Percentiles rank a stretch among this genome's conserved stretches.
Evolutionary conservation across 2,329 filamentous ascomycete genomes (phyloP).

Genomic region (Colletotrichum spinosum): DNA sequence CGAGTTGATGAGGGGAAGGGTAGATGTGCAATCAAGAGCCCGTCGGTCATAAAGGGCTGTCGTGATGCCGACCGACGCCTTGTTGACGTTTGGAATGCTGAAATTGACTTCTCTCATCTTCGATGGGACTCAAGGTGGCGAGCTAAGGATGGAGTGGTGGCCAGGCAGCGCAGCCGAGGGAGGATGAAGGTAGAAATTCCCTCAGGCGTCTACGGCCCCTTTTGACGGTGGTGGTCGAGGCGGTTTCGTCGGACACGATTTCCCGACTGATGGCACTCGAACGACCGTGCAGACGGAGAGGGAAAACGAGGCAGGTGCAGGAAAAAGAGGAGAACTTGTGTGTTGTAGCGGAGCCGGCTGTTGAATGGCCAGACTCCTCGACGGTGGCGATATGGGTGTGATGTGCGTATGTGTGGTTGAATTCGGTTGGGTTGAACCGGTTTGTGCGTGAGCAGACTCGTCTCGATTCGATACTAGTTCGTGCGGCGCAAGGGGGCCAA

Average conservation of each 20-base stretch:
- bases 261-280: slow-evolving; percentile 23
- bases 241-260: slow-evolving; percentile 21
- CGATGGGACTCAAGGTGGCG: slow-evolving; percentile 41
- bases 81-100: slow-evolving; percentile 99
- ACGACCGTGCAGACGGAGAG: slow-evolving; percentile 11
- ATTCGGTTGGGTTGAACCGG: slow-evolving; percentile 29
- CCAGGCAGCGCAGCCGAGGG: slow-evolving; percentile 35
- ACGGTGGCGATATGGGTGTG: slow-evolving; percentile 32
- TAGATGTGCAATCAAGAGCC: slow-evolving; percentile 98
- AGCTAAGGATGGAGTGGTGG: slow-evolving; percentile 6
- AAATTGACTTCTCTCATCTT: slow-evolving; percentile 99
- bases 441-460: slow-evolving; percentile 37
- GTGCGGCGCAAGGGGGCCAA: slow-evolving; percentile 25
- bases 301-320: not conserved
- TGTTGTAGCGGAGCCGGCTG: not conserved
- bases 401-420: slow-evolving; percentile 31
- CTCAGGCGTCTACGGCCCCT: slow-evolving; percentile 17
- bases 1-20: slow-evolving; percentile 96
- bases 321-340: slow-evolving; percentile 18
- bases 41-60: slow-evolving; percentile 97
- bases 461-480: slow-evolving; percentile 37
- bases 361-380: slow-evolving; percentile 22
- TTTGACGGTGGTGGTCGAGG: slow-evolving; percentile 26
- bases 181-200: slow-evolving; percentile 23
- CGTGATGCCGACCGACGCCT: slow-evolving; percentile 98